A percentile compares a stretch with the other conserved stretches of the same genome.
These are phyloP conservation scores for Nannochloris sp. DNA, from an alignment of 139 green algal species.

Conservation along the genomic window DNA sequence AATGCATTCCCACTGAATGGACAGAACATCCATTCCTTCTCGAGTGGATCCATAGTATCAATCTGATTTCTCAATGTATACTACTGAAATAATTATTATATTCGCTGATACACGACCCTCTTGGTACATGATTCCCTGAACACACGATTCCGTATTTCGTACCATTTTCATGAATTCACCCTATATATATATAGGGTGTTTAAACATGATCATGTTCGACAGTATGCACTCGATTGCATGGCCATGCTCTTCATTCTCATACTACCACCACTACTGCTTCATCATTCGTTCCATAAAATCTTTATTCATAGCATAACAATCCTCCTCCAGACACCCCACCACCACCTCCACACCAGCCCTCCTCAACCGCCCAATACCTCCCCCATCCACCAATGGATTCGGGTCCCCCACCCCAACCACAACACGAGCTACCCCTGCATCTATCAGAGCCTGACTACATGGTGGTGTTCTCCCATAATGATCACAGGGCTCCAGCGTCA, in stretches of 20 bases:
- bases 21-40: conserved; percentile 42
- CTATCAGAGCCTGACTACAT: conserved; percentile 82
- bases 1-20: conserved; percentile 31
- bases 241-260: too few species aligned
- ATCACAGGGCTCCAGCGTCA: conserved; percentile 97
- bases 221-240: too few species aligned
- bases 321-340: conserved; percentile 46
- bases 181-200: too few species aligned
- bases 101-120: too few species aligned
- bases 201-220: too few species aligned
- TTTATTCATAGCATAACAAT: conserved; percentile 54
- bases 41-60: neutral
- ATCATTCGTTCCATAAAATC: conserved; percentile 83
- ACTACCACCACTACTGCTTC: too few species aligned
- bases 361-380: conserved; percentile 55
- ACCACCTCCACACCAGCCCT: conserved; percentile 61
- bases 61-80: too few species aligned
- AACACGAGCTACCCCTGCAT: conserved; percentile 71
- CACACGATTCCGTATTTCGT: too few species aligned
- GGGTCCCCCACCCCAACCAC: conserved; percentile 81
- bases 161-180: too few species aligned
- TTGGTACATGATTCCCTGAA: too few species aligned
- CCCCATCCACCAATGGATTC: conserved; percentile 79
- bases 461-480: conserved; percentile 92
- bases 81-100: too few species aligned